Evolutionary conservation across 768 basidiomycete species (phyloP), one percentile per base, ranked within the genome.

Genomic region (Cyathus striatus): DNA sequence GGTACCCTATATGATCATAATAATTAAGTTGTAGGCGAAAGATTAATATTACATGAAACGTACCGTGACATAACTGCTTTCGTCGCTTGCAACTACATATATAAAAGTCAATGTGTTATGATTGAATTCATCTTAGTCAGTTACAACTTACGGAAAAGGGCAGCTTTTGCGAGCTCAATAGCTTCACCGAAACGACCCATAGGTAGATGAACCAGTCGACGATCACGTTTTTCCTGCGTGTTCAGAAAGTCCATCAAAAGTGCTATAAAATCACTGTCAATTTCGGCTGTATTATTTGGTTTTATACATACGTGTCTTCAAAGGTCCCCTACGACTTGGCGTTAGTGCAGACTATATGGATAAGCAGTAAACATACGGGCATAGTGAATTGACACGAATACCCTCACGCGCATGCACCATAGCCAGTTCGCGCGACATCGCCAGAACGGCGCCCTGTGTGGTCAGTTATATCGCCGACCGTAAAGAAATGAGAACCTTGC

Each of bases 171-270:
- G 46, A 94, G 76, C 63, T 99, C 96, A 49, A 98, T 73, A 1
- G 94, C 96, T 70, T 97, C 92, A 26, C 95, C 95, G 60, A 99
- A 99, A 47, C 95, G 81, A 48, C 94, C 94, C 90, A 96, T 91
- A 1, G 94, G 95, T 13, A 95, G 78, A 53, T 93, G 91, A 17
- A 91, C 82, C 59, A 97, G 59, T 36, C 96, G 78, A 22, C 96
- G 83, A 34, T 97, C 81, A 46, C 86, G 81, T 70, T 98, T 98
- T 73, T 99, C 96, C 35, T 84, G 72, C 16, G 96, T 97, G 65
- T 98, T 80, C 57, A 99, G 78, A 76, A 95, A 99, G 64, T 98
- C 86, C 96, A 99, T 99, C 22, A 99, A 75, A 36, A 99, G 81
- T 27, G 94, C 91, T 94, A 57, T 45, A 49, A 38, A 43, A 46